Evolutionary conservation across 2,329 filamentous ascomycete species (phyloP), one percentile per base, ranked within the genome.

Genomic region (Biscogniauxia marginata): DNA sequence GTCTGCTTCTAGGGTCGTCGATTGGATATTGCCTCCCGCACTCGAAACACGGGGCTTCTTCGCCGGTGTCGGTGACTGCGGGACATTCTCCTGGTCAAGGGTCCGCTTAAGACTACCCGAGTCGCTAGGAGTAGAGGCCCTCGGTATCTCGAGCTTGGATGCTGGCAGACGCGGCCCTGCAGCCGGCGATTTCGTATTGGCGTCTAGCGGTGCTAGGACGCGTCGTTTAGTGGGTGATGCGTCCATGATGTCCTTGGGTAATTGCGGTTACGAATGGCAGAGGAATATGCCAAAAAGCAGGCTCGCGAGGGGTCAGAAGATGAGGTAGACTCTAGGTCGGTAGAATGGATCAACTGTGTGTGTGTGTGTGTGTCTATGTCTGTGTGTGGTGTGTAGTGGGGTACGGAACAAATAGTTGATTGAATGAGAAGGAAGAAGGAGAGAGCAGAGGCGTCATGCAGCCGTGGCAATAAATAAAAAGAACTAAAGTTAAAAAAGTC

Each of bases 191-290:
- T 65, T 63, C 4, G 64, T 60, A 49, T 71, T 71, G 44, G 51
- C 59, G 51, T 70, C 67, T 16, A 71, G 48, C 6, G 65, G 53
- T 47, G 54, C 69, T 24, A 71, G 57, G 39, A 59, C 69, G 62
- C 68, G 68, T 63, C 69, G 60, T 53, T 70, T 70, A 56, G 39
- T 63, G 4, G 69, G 67, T n/a, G 65, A 65, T 22, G 61, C 46
- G 25, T 67, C 64, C 69, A 71, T 70, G 45, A 18, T 46, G 2
- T 46, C 7, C 7, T n/a, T 16, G 13, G 30, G n/a, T 16, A 39
- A n/a, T n/a, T n/a, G n/a, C n/a, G n/a, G n/a, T n/a, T n/a, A n/a
- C n/a, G n/a, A n/a, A n/a, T n/a, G n/a, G n/a, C n/a, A n/a, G n/a
- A n/a, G n/a, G n/a, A n/a, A n/a, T n/a, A n/a, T n/a, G n/a, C n/a